Percentiles rank a stretch among this genome's conserved stretches.
phyloP scores from a whole-genome alignment of 179 eudicot genomes.

The Beta corolliflora region DNA sequence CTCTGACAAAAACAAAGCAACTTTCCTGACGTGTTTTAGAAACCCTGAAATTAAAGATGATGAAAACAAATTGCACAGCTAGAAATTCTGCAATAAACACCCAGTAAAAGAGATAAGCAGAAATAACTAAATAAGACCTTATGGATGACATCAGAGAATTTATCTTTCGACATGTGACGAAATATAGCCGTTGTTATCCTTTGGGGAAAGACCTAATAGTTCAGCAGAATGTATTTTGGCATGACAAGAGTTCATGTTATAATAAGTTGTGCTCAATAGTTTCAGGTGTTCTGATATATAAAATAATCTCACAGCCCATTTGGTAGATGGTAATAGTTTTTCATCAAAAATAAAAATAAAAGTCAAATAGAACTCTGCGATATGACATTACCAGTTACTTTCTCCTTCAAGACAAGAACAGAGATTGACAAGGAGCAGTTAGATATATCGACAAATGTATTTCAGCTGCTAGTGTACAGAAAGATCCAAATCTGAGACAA shows the following conservation, averaged over 20 bases:
- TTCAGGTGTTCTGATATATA: too few species aligned
- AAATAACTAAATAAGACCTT: neutral
- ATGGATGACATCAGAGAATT: neutral
- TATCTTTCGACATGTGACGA: neutral
- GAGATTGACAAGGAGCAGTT: neutral
- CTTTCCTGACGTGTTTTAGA: neutral
- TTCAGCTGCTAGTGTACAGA: conserved; percentile 10
- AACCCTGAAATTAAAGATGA: neutral
- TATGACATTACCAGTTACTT: neutral
- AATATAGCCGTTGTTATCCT: neutral
- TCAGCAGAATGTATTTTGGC: neutral
- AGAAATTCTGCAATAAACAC: neutral
- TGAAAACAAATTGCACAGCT: neutral
- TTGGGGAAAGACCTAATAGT: neutral
- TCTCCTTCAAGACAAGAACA: neutral
- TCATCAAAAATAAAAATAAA: neutral
- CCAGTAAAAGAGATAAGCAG: neutral
- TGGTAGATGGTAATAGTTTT: too few species aligned
- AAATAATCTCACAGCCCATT: too few species aligned
- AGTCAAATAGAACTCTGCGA: neutral
- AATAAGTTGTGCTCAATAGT: neutral
- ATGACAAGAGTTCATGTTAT: neutral
- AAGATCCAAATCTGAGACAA: neutral
- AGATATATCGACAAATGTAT: neutral
- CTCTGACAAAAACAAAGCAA: neutral